A percentile compares a stretch with the other conserved stretches of the same genome.
phyloP scores from a whole-genome alignment of 805 yeast genomes.

The Starmerella cellae region DNA sequence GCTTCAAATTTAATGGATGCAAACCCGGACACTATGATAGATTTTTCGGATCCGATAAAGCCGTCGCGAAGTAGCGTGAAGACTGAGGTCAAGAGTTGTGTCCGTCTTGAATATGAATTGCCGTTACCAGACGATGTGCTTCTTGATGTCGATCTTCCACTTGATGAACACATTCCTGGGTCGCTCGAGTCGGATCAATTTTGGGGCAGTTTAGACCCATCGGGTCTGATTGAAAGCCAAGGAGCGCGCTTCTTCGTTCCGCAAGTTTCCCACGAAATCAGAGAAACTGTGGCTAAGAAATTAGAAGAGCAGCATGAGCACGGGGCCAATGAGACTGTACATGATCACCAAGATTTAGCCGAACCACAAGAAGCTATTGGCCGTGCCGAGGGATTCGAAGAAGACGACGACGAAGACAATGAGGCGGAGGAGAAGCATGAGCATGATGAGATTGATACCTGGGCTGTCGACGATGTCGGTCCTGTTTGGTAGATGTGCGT shows the following conservation, averaged over 20 bases:
- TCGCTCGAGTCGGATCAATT: conserved; percentile 53
- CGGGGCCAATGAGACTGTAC: background rate
- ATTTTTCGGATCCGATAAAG: background rate
- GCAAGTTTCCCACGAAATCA: conserved; percentile 13
- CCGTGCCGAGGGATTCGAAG: conserved; percentile 28
- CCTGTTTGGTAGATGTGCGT: conserved; percentile 13
- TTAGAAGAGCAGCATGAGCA: conserved; percentile 6
- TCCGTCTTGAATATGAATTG: conserved; percentile 8
- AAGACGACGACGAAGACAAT: conserved; percentile 1
- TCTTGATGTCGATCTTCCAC: conserved; percentile 26
- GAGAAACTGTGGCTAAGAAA: conserved; percentile 13
- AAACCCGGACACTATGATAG: background rate
- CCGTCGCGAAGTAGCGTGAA: background rate
- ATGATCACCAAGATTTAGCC: background rate
- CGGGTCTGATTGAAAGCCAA: conserved; percentile 34
- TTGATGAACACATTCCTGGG: conserved; percentile 57
- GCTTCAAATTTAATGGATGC: background rate
- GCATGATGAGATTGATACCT: background rate
- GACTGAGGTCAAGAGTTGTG: conserved; percentile 5
- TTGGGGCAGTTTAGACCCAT: conserved; percentile 64
- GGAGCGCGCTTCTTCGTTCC: conserved; percentile 20
- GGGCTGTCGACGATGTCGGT: conserved; percentile 6
- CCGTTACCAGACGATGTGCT: conserved; percentile 20
- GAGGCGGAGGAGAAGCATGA: too few species aligned
- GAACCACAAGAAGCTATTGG: conserved; percentile 10